phyloP scores from a whole-genome alignment of 169 alveolate genomes.

The Plasmodium cynomolgi region DNA sequence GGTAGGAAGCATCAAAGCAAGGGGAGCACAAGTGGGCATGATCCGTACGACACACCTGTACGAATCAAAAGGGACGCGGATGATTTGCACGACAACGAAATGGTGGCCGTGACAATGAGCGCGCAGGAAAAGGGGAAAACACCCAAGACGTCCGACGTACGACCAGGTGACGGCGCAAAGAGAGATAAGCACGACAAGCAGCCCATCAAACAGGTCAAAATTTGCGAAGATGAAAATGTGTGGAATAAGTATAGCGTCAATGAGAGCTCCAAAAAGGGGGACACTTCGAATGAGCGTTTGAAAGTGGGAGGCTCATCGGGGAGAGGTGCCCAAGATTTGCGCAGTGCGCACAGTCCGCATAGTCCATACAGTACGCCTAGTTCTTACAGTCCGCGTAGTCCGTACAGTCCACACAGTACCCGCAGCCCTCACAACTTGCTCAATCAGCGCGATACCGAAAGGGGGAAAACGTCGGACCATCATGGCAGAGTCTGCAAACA shows the following conservation, averaged over 20 bases:
- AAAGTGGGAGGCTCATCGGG: constrained; percentile 5
- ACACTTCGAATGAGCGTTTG: constrained; percentile 16
- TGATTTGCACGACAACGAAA: not conserved
- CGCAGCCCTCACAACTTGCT: not conserved
- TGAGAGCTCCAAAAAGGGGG: constrained; percentile 23
- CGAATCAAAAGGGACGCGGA: not conserved
- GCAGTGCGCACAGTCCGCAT: too few relatives aligned
- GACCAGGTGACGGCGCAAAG: not conserved
- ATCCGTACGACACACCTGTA: not conserved
- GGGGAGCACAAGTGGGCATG: not conserved
- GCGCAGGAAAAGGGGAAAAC: not conserved
- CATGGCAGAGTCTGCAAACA: constrained; percentile 32
- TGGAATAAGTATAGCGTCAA: constrained; percentile 44
- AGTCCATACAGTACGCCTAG: too few relatives aligned
- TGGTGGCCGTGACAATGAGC: not conserved
- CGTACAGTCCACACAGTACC: not conserved
- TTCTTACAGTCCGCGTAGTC: not conserved
- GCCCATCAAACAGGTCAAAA: constrained; percentile 49
- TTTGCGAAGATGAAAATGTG: constrained; percentile 62
- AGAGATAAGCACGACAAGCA: constrained; percentile 4
- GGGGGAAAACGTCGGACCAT: constrained; percentile 5
- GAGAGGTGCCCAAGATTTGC: not conserved
- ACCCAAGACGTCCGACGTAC: not conserved
- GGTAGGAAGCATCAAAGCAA: not conserved
- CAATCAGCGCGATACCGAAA: constrained; percentile 8